Evolutionary conservation across 495 filamentous ascomycete species (phyloP), one percentile per base, ranked within the genome.

Genomic region (Lasiosphaeria ovina): DNA sequence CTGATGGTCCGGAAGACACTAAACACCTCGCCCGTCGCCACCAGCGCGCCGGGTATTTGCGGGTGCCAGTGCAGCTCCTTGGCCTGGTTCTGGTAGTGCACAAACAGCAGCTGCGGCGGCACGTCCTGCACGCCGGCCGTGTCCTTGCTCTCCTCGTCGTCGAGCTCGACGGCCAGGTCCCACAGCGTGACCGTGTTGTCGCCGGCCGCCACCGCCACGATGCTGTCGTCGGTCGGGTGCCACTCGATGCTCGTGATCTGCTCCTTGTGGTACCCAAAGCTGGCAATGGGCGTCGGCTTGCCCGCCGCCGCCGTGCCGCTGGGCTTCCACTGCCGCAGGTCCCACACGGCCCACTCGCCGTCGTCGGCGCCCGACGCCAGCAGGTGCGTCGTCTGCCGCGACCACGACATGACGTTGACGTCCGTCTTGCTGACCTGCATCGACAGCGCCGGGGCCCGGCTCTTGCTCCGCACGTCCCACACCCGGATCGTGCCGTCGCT

Each of bases 31-130:
- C 94, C 94, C 6, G 94, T 98, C 8, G 91, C 92, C 75, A 97
- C 87, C 33, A 97, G 76, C 24, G 83, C 83, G n/a, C 94, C 94
- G 0, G 92, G 92, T 70, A 96, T 97, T 77, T 98, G 94, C 24
- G 88, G 88, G 74, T 98, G 94, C 92, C 94, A 98, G 76, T 98
- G 94, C 53, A 89, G 75, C 73, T 98, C 94, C 83, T 97, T 98
- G 55, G 92, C 91, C 65, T 86, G 82, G 64, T 94, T 91, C 79
- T 93, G 91, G 69, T 95, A 96, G 76, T 98, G 94, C 65, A 97
- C 90, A 77, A 98, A 98, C 62, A 98, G 76, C 66, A 98, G 73
- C 70, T 98, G 94, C 36, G 94, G 92, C 55, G 94, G 94, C 63
- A 98, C 91, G 60, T 94, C 94, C 57, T 87, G 84, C 47, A 93